These are phyloP conservation scores for Globisporangium acanthophoron DNA, from an alignment of 352 stramenopile genomes.

Conservation along the genomic window DNA sequence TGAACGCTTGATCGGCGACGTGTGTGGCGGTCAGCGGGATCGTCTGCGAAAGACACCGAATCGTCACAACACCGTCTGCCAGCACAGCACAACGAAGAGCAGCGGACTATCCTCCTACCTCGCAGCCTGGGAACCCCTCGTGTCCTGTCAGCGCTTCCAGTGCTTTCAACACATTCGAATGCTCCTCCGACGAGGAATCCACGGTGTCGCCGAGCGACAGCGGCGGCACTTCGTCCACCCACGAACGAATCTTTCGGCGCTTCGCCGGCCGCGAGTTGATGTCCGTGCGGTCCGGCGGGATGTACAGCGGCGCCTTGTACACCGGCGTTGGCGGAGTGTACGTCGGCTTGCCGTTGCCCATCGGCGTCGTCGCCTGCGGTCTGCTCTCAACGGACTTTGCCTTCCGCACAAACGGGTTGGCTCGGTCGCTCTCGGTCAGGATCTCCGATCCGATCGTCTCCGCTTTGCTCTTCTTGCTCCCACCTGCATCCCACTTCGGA, in stretches of 20 bases:
- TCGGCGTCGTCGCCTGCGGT: constrained; percentile 16
- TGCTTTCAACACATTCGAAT: constrained; percentile 40
- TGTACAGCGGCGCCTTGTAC: constrained; percentile 74
- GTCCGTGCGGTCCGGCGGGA: constrained; percentile 51
- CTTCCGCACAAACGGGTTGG: constrained; percentile 56
- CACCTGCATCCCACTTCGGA: constrained; percentile 62
- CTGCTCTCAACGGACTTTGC: constrained; percentile 5
- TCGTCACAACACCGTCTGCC: background rate
- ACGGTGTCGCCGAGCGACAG: constrained; percentile 60
- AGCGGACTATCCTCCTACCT: constrained; percentile 30
- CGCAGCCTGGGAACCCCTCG: constrained; percentile 78
- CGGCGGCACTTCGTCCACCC: constrained; percentile 72
- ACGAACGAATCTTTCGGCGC: constrained; percentile 83
- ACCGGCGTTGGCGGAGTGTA: constrained; percentile 31
- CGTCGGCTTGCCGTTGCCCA: constrained; percentile 19
- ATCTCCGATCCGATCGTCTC: constrained; percentile 47
- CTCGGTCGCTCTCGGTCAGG: constrained; percentile 64
- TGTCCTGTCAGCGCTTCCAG: constrained; percentile 66
- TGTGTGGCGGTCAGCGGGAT: constrained; percentile 85
- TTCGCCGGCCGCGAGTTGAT: constrained; percentile 49
- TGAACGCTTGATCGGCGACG: constrained; percentile 62
- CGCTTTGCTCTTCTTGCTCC: constrained; percentile 30
- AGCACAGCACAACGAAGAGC: too few species aligned
- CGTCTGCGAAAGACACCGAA: constrained; percentile 31
- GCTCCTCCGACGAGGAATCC: constrained; percentile 54